phyloP scores from a whole-genome alignment of 1,284 basidiomycete genomes.

The Fomitopsis schrenkii region DNA sequence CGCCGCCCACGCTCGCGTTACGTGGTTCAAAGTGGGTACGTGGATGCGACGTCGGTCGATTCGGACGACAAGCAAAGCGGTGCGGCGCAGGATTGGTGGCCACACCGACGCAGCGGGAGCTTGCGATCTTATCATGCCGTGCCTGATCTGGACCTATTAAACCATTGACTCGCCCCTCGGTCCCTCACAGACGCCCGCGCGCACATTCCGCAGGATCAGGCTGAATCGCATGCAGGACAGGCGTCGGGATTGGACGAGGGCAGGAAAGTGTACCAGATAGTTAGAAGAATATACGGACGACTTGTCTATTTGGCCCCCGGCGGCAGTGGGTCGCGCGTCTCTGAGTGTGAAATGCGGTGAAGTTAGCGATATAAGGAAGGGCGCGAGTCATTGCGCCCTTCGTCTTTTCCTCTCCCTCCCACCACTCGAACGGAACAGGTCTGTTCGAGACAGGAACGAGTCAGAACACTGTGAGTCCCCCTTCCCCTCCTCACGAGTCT shows the following conservation, averaged over 20 bases:
- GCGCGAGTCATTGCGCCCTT: slow-evolving; percentile 35
- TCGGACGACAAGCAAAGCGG: background rate
- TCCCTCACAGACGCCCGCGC: background rate
- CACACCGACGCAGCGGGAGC: background rate
- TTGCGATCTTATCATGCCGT: background rate
- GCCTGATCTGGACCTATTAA: background rate
- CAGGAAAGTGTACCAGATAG: background rate
- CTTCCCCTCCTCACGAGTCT: slow-evolving; percentile 5
- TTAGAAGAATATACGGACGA: background rate
- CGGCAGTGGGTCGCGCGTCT: slow-evolving; percentile 20
- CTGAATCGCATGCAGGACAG: background rate
- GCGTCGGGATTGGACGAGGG: background rate
- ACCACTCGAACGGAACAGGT: slow-evolving; percentile 20
- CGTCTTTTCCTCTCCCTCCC: slow-evolving; percentile 15
- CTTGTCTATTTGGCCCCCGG: background rate
- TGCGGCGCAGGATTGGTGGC: background rate
- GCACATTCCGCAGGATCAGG: background rate
- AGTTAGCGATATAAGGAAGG: slow-evolving; percentile 29
- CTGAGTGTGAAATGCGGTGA: slow-evolving; percentile 44
- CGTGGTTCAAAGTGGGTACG: background rate
- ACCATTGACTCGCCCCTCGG: background rate
- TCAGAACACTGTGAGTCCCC: slow-evolving; percentile 27
- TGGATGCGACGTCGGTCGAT: background rate
- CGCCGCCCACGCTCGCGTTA: background rate
- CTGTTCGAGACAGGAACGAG: slow-evolving; percentile 21